Evolutionary conservation across 345 rosid genomes (phyloP).

Genomic region (Psidium friedrichsthalianum): DNA sequence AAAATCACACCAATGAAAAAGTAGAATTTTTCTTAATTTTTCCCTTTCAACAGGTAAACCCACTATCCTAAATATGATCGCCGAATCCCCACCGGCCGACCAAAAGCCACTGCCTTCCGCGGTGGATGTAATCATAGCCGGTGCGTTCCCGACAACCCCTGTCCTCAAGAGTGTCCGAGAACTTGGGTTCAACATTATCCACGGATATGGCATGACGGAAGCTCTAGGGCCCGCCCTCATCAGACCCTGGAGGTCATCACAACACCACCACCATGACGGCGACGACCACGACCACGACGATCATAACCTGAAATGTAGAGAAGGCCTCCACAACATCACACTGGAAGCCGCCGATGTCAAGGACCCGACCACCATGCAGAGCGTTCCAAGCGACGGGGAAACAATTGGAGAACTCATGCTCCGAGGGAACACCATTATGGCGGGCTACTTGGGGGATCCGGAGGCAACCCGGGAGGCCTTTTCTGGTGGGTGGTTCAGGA

Average conservation of each 20-base stretch:
- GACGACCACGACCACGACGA: neutral
- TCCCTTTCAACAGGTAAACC: conserved; percentile 10
- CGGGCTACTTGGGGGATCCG: conserved; percentile 38
- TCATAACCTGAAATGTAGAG: neutral
- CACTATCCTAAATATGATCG: conserved; percentile 22
- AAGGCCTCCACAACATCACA: conserved; percentile 20
- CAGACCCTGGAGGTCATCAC: conserved; percentile 15
- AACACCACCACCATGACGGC: neutral
- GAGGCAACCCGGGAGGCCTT: conserved; percentile 39
- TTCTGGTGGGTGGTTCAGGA: conserved; percentile 48
- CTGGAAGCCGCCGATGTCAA: conserved; percentile 41
- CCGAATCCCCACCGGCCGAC: neutral
- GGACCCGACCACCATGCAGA: conserved; percentile 31
- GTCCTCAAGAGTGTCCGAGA: conserved; percentile 17
- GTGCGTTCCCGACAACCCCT: conserved; percentile 10
- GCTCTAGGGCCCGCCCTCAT: conserved; percentile 34
- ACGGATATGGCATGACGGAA: conserved; percentile 58
- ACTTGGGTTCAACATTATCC: conserved; percentile 28
- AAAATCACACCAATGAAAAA: neutral
- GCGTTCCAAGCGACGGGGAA: conserved; percentile 43
- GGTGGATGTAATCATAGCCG: conserved; percentile 29
- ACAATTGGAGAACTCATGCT: conserved; percentile 54
- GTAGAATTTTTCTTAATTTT: neutral
- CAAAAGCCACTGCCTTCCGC: conserved; percentile 1
- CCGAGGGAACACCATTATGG: conserved; percentile 42